Percentiles rank a stretch among this genome's conserved stretches.
Conservation (phyloP, 2,329 filamentous ascomycete genomes). For the Colletotrichum sp. region DNA sequence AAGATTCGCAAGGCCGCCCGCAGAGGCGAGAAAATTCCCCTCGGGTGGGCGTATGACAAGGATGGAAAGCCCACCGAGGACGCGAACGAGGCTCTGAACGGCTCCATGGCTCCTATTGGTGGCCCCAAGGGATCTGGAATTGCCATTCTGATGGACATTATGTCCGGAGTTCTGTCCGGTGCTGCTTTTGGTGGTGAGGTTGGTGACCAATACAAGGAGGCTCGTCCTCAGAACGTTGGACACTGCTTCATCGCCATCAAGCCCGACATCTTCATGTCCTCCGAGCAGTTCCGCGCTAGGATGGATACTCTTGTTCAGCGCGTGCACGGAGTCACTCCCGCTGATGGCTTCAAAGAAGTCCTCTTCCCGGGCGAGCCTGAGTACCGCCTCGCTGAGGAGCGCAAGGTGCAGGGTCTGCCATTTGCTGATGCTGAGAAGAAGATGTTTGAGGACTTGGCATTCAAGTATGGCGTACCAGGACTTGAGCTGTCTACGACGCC, state of each 20-base stretch:
- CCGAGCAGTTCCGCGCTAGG: constrained; percentile 71
- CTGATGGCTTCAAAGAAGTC: constrained; percentile 59
- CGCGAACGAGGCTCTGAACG: constrained; percentile 71
- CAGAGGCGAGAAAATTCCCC: constrained; percentile 69
- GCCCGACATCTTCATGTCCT: constrained; percentile 74
- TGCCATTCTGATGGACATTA: constrained; percentile 87
- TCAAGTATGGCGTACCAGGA: not conserved
- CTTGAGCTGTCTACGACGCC: not conserved
- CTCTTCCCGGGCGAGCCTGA: constrained; percentile 69
- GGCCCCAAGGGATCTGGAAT: constrained; percentile 81
- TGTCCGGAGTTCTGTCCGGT: constrained; percentile 78
- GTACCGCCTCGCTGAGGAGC: constrained; percentile 33
- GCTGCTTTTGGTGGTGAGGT: constrained; percentile 81
- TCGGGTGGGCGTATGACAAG: constrained; percentile 76
- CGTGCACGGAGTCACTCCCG: constrained; percentile 58
- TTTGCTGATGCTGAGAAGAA: not conserved
- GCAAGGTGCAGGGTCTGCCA: not conserved
- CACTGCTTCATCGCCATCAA: constrained; percentile 77
- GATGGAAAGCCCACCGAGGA: constrained; percentile 73
- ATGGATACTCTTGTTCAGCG: constrained; percentile 60
- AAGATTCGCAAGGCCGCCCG: constrained; percentile 75
- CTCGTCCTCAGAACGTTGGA: constrained; percentile 71
- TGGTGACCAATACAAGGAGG: constrained; percentile 76
- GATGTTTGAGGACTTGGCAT: not conserved
- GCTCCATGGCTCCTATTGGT: constrained; percentile 86